Evolutionary conservation across 1,139 yeast species (phyloP).

Genomic region (Debaryomycetaceae sp.): DNA sequence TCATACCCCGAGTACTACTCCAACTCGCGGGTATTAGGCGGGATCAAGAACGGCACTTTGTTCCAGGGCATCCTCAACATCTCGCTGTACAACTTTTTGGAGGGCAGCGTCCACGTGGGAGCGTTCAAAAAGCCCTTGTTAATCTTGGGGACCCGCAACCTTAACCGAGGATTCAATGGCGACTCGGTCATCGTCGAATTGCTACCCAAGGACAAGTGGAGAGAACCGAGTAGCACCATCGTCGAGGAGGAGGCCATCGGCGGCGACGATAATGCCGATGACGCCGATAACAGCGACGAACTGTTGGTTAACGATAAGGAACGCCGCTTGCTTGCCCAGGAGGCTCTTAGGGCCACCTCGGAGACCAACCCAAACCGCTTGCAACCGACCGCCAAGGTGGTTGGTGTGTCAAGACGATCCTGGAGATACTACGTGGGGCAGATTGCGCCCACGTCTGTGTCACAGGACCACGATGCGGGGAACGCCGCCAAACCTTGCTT

Average conservation of each 20-base stretch:
- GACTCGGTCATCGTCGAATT: constrained; percentile 90
- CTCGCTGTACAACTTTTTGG: constrained; percentile 82
- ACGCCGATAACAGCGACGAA: constrained; percentile 40
- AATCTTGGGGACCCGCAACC: constrained; percentile 73
- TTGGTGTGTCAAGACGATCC: constrained; percentile 82
- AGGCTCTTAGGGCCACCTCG: constrained; percentile 59
- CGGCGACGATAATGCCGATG: constrained; percentile 59
- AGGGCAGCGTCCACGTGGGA: constrained; percentile 74
- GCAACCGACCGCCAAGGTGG: constrained; percentile 90
- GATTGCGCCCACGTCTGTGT: constrained; percentile 74
- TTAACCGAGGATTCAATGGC: constrained; percentile 89
- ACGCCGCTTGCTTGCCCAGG: constrained; percentile 68
- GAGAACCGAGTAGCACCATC: constrained; percentile 73
- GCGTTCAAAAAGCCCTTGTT: constrained; percentile 80
- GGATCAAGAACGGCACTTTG: constrained; percentile 79
- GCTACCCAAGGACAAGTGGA: constrained; percentile 84
- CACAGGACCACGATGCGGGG: constrained; percentile 45
- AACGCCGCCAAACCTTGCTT: constrained; percentile 73
- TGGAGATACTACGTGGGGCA: constrained; percentile 98
- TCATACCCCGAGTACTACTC: constrained; percentile 76
- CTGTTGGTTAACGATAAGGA: constrained; percentile 69
- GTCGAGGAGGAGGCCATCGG: constrained; percentile 69
- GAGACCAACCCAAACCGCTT: constrained; percentile 35
- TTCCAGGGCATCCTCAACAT: constrained; percentile 81
- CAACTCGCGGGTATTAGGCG: constrained; percentile 82